Evolutionary conservation across 2,329 filamentous ascomycete species (phyloP).

Genomic region (Fusarium pseudograminearum): DNA sequence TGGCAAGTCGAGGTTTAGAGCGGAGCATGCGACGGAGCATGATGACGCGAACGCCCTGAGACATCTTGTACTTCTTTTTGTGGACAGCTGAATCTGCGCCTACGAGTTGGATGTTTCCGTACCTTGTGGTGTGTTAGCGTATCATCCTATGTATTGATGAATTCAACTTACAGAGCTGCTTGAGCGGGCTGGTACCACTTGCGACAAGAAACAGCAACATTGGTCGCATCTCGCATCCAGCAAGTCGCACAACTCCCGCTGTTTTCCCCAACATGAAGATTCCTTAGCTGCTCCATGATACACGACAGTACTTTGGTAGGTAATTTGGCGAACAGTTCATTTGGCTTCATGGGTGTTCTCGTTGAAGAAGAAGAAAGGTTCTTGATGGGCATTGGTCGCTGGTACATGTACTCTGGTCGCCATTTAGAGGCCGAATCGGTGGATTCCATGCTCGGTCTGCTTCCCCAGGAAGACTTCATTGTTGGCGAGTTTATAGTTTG

Average conservation of each 20-base stretch:
- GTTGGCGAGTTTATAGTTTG: conserved; percentile 47
- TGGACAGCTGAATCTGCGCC: conserved; percentile 67
- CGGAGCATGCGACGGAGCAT: conserved; percentile 70
- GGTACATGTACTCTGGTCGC: conserved; percentile 41
- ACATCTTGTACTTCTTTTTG: conserved; percentile 69
- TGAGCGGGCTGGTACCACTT: conserved; percentile 66
- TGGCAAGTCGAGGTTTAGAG: conserved; percentile 64
- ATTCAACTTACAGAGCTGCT: conserved; percentile 60
- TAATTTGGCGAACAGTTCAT: conserved; percentile 66
- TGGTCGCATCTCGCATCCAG: conserved; percentile 72
- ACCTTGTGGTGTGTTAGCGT: conserved; percentile 53
- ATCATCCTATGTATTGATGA: conserved; percentile 6
- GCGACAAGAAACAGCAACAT: conserved; percentile 62
- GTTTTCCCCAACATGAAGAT: conserved; percentile 61
- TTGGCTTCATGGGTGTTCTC: conserved; percentile 53
- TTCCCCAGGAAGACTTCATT: conserved; percentile 52
- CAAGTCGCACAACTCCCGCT: conserved; percentile 71
- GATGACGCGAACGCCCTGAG: conserved; percentile 64
- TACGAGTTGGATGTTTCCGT: conserved; percentile 69
- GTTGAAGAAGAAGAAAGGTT: conserved; percentile 22
- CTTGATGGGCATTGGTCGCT: conserved; percentile 42
- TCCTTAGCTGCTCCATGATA: conserved; percentile 66
- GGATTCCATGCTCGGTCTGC: conserved; percentile 57
- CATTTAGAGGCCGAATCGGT: conserved; percentile 50
- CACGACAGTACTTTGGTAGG: conserved; percentile 70